Evolutionary conservation across 768 basidiomycete species (phyloP), one percentile per base, ranked within the genome.

Genomic region (Chlorophyllum brunneum): DNA sequence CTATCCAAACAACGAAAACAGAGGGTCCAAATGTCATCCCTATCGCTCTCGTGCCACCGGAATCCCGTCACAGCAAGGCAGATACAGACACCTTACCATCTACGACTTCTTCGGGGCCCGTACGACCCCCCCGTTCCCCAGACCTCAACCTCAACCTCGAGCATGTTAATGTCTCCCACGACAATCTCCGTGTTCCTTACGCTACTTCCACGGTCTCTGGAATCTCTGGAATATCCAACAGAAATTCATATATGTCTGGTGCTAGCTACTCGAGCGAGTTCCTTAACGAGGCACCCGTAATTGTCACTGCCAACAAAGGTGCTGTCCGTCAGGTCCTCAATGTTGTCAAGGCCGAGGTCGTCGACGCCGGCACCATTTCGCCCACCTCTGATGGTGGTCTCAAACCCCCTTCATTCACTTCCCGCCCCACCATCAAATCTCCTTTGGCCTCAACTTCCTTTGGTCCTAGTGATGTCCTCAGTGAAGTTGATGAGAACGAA

Each of bases 1-100:
- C 89, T 33, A 92, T 92, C 54, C 86, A 88, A 67, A 92, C 90
- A 24, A 81, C 84, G n/a, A 77, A 81, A 38, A 85, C 88, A 11
- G 85, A 88, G 62, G 80, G 81, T 37, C 88, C 90, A 20, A 92
- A 92, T 59, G 89, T 91, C 57, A 92, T 92, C 53, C 89, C 89
- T 55, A 92, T 92, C 54, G 89, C 89, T 10, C 75, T 92, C 37
- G 85, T 92, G 30, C 69, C 85, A 20, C 80, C 86, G 15, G 80
- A 80, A 18, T 75, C 78, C 42, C 65, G 56, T 29, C 71, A 67
- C 67, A 34, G 64, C 65, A 7, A 57, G 56, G 20, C 68, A 6
- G 65, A 66, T 15, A 52, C 63, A 20, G 60, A 65, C 48, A 58
- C 60, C n/a, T 52, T 62, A 13, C 61, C 63, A 20, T 66, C 71